phyloP scores from a whole-genome alignment of 495 filamentous ascomycete genomes.

The Chlorociboria aeruginascens region DNA sequence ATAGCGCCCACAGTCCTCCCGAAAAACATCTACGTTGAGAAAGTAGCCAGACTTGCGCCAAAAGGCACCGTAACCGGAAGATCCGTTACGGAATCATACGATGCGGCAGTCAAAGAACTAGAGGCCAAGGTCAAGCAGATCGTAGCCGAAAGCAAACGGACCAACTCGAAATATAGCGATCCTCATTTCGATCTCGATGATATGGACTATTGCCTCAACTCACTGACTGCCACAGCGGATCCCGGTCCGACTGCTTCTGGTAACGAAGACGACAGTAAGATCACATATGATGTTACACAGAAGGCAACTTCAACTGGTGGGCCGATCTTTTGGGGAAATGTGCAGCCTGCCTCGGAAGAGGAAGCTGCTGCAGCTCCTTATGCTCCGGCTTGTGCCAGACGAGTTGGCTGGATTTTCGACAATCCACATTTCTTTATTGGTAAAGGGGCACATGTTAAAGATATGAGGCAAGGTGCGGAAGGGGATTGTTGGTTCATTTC shows the following conservation, averaged over 20 bases:
- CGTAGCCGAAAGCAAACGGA: constrained; percentile 62
- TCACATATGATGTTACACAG: constrained; percentile 1
- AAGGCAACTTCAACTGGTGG: constrained; percentile 1
- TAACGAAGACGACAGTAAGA: not conserved
- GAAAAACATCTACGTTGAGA: constrained; percentile 56
- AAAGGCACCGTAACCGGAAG: constrained; percentile 1
- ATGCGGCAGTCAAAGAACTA: constrained; percentile 60
- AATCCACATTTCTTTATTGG: constrained; percentile 74
- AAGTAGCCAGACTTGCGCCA: constrained; percentile 30
- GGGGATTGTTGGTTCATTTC: constrained; percentile 92
- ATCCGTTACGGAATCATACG: constrained; percentile 33
- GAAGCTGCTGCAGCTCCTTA: not conserved
- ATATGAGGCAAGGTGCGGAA: constrained; percentile 65
- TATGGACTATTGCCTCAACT: constrained; percentile 47
- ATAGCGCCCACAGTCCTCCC: constrained; percentile 59
- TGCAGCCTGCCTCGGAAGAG: constrained; percentile 14
- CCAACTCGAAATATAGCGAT: constrained; percentile 86
- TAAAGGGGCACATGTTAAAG: constrained; percentile 58
- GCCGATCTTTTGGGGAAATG: constrained; percentile 1
- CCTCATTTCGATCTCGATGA: constrained; percentile 77
- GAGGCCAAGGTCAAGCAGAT: constrained; percentile 66
- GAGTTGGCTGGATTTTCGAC: constrained; percentile 75
- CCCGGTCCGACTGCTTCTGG: not conserved
- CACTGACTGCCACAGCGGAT: constrained; percentile 28
- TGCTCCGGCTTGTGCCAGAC: constrained; percentile 47